phyloP scores from a whole-genome alignment of 345 rosid species.

The Clarkia xantiana region DNA sequence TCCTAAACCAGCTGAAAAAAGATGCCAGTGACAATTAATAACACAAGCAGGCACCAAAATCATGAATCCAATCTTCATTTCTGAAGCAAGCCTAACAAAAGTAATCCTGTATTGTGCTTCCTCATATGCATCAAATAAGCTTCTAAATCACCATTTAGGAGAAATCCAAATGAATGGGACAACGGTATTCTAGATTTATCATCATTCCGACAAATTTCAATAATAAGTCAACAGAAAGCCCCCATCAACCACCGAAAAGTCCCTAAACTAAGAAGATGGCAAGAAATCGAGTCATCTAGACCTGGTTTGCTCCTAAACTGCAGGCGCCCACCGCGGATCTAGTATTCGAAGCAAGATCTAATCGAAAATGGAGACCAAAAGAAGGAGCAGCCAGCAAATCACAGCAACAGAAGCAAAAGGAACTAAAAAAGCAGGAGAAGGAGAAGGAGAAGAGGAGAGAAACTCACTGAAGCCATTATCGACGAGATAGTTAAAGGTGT shows the following conservation, averaged over 20 bases:
- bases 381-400: too few relatives aligned
- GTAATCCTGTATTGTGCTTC: too few relatives aligned
- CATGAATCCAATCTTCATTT: background rate
- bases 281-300: too few relatives aligned
- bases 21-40: background rate
- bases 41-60: background rate
- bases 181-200: too few relatives aligned
- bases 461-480: conserved; percentile 31
- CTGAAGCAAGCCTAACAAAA: too few relatives aligned
- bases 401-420: background rate
- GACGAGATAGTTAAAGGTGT: conserved; percentile 55
- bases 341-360: background rate
- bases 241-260: background rate
- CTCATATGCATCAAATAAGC: too few relatives aligned
- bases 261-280: too few relatives aligned
- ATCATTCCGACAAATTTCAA: background rate
- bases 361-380: background rate
- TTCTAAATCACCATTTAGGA: too few relatives aligned
- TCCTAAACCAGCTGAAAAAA: background rate
- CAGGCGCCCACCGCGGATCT: background rate
- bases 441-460: background rate
- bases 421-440: background rate
- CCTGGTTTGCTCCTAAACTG: too few relatives aligned
- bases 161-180: too few relatives aligned
- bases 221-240: background rate